Evolutionary conservation across 495 filamentous ascomycete species (phyloP), one percentile per base, ranked within the genome.

Genomic region (Jackrogersella minutella): DNA sequence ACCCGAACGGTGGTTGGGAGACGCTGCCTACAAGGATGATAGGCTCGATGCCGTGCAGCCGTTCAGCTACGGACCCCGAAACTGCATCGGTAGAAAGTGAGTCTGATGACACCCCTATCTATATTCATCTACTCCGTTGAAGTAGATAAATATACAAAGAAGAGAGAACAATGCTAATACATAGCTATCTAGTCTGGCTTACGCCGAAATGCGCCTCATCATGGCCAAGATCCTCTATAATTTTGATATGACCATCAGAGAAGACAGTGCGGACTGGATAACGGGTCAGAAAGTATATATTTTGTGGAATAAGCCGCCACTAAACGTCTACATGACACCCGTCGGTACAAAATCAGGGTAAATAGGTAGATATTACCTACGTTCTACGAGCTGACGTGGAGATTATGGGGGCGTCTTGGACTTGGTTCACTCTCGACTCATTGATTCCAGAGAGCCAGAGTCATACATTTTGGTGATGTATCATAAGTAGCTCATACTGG

Each of bases 1-100:
- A 8, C 85, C 85, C 0, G 84, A 86, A 60, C 77, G 84, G 10
- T 88, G 82, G 31, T 55, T 82, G 3, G 74, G 72, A 1, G 70
- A 76, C 22, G 57, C 59, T 19, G 68, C 56, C 16, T 84, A 76
- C 63, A 58, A 46, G 10, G 73, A 77, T 22, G 84, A 86, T 52
- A 63, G 75, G 3, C 65, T 71, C 11, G 72, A 73, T 5, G 78
- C 76, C 5, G 61, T 82, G 13, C 78, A 83, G 36, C 81, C 85
- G n/a, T 88, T 88, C 50, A 75, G 75, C 28, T 6, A 78, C 30
- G 86, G 86, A 0, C 83, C 81, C 5, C 64, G 86, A 21, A 83
- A 85, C 60, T 88, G 85, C 47, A 74, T 86, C 19, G 58, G 58
- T 2, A 60, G 24, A 13, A 66, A 60, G 57, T 66, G 36, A 19